These are phyloP conservation scores for Aspergillus awamori DNA, from an alignment of 2,329 filamentous ascomycete species.

Conservation along the genomic window DNA sequence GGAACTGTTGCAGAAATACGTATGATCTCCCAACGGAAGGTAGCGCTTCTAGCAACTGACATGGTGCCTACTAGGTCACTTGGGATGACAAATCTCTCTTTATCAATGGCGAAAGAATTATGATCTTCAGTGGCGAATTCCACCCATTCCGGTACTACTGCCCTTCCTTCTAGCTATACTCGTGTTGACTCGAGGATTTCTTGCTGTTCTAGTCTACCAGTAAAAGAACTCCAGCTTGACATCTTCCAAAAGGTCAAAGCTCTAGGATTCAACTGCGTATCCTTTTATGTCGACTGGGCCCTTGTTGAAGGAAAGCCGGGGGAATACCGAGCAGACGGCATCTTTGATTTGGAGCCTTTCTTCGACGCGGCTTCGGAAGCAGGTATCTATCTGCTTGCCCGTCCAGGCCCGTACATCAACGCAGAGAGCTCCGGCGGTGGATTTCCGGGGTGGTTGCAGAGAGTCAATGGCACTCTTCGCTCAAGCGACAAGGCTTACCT, in stretches of 20 bases:
- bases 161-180: background rate
- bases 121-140: constrained; percentile 74
- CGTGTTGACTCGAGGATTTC: background rate
- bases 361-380: constrained; percentile 73
- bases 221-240: constrained; percentile 67
- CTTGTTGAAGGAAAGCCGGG: constrained; percentile 74
- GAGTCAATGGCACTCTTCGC: constrained; percentile 65
- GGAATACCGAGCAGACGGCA: constrained; percentile 68
- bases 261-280: constrained; percentile 76
- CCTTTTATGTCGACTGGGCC: constrained; percentile 80
- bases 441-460: constrained; percentile 77
- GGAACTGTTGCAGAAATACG: constrained; percentile 58
- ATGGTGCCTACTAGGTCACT: constrained; percentile 53
- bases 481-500: constrained; percentile 66
- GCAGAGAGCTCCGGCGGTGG: constrained; percentile 76
- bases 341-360: constrained; percentile 73
- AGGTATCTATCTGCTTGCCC: constrained; percentile 75
- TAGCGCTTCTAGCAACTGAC: background rate
- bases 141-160: constrained; percentile 63
- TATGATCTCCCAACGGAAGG: constrained; percentile 36
- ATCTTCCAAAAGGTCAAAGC: constrained; percentile 82
- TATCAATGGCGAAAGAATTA: constrained; percentile 68
- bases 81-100: constrained; percentile 75
- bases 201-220: constrained; percentile 54
- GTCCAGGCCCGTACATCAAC: constrained; percentile 76